Conservation (phyloP, 805 yeast genomes). For the Kuraishia capsulata region DNA sequence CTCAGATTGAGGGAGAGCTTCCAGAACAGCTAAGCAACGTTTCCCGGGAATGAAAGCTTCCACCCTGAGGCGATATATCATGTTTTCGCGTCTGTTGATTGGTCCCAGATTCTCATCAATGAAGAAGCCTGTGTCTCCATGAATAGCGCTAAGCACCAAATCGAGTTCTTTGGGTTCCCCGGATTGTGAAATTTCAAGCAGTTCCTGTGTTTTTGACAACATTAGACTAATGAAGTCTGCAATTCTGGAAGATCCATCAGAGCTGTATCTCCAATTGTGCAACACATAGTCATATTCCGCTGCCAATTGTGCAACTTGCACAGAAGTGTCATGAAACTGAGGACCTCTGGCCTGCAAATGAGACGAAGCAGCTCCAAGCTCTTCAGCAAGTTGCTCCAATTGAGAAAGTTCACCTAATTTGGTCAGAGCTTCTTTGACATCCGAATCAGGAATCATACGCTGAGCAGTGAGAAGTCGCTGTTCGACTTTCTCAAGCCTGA, state of each 20-base stretch:
- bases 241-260: not conserved
- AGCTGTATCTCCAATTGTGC: not conserved
- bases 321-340: constrained; percentile 29
- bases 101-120: not conserved
- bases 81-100: not conserved
- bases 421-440: not conserved
- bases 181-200: not conserved
- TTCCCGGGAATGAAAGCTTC: not conserved
- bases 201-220: not conserved
- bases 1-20: not conserved
- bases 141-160: not conserved
- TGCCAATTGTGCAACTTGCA: not conserved
- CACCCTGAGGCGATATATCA: not conserved
- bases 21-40: not conserved
- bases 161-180: not conserved
- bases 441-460: not conserved
- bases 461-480: not conserved
- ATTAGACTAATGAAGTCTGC: not conserved
- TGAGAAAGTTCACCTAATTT: not conserved
- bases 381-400: not conserved
- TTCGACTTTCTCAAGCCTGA: not conserved
- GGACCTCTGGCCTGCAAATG: constrained; percentile 10
- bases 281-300: not conserved
- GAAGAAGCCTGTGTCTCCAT: not conserved
- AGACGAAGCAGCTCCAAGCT: not conserved